These are phyloP conservation scores for Lenzites betulinus DNA, from an alignment of 768 basidiomycete species.

Conservation along the genomic window DNA sequence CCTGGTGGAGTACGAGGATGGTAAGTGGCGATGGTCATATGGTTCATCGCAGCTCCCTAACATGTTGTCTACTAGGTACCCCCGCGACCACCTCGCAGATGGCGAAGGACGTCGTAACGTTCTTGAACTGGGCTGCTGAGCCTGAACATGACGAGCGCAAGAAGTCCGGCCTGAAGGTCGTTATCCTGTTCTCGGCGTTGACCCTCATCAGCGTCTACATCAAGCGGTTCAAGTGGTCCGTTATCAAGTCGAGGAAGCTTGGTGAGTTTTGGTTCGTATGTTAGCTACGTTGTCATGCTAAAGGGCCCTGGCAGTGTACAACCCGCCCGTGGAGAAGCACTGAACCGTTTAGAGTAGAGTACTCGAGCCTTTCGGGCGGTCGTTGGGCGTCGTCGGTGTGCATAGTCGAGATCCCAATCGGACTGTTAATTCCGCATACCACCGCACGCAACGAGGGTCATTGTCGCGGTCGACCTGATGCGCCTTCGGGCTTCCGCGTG, in stretches of 20 bases:
- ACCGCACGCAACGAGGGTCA: no score
- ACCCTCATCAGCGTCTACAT: slow-evolving; percentile 81
- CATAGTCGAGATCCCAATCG: slow-evolving; percentile 18
- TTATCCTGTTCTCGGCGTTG: slow-evolving; percentile 88
- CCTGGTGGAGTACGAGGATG: slow-evolving; percentile 95
- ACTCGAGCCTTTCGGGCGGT: slow-evolving; percentile 8
- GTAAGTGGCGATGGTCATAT: slow-evolving; percentile 41
- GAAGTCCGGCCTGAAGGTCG: slow-evolving; percentile 94
- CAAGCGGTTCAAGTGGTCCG: slow-evolving; percentile 94
- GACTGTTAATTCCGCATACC: slow-evolving; percentile 15
- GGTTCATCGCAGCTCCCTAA: not conserved
- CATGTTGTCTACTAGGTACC: slow-evolving; percentile 59
- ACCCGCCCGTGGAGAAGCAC: slow-evolving; percentile 55
- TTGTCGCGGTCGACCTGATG: no score
- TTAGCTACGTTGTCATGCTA: not conserved
- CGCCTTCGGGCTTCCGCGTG: not conserved
- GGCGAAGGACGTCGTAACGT: slow-evolving; percentile 98
- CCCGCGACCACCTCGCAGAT: slow-evolving; percentile 97
- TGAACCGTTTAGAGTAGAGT: slow-evolving; percentile 23
- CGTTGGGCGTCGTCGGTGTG: slow-evolving; percentile 13
- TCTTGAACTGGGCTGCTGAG: slow-evolving; percentile 96
- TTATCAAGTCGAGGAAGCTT: slow-evolving; percentile 93
- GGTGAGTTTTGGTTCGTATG: slow-evolving; percentile 47
- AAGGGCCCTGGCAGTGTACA: slow-evolving; percentile 60
- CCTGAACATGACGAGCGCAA: slow-evolving; percentile 98